Base-by-base conservation (phyloP, 2,329 filamentous ascomycete genomes). In the Pseudogymnoascus sp. region DNA sequence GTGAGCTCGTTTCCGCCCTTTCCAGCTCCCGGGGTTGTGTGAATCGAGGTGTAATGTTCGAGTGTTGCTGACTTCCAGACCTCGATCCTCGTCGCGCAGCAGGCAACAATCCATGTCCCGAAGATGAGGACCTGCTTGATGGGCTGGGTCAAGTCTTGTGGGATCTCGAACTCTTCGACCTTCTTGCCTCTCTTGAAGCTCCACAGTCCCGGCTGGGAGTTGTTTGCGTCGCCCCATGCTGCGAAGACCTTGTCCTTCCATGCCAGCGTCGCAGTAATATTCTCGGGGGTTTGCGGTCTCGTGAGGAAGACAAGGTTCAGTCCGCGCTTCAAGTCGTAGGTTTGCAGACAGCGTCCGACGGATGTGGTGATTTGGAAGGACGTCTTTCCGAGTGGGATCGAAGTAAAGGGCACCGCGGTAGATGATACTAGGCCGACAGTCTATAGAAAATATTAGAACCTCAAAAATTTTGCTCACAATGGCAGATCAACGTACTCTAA, bases 281-380 rank as follows among this genome's bases (percentile, higher is more conserved):
- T 79, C 67, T 84, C 84, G 1, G 92, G 92, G 0, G 92, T 97
- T 75, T 96, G 90, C 0, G 95, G 94, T 61, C 92, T 84, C 18
- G 91, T 97, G 65, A 99, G 84, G 75, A 99, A 99, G 71, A 97
- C 86, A 60, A 99, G 85, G 70, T 95, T 93, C 65, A 99, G 83
- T 56, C 93, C 93, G 70, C 88, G 86, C 74, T 89, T 91, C 66
- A 99, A 79, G 74, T 99, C 94, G 78, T 99, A 99, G 0, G 94
- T 99, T 76, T 99, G 94, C 56, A 99, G 82, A 64, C 88, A 91
- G 70, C 87, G 85, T 66, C 93, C 94, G 66, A 95, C 90, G 0
- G 91, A 97, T 31, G 94, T 99, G 35, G 94, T 97, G 75, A 99
- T 91, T 75, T 99, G 94, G 73, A 96, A 99, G 3, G 92, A 96